Base-by-base conservation (phyloP, 768 basidiomycete species). In the Tylopilus cervinicoccineus region DNA sequence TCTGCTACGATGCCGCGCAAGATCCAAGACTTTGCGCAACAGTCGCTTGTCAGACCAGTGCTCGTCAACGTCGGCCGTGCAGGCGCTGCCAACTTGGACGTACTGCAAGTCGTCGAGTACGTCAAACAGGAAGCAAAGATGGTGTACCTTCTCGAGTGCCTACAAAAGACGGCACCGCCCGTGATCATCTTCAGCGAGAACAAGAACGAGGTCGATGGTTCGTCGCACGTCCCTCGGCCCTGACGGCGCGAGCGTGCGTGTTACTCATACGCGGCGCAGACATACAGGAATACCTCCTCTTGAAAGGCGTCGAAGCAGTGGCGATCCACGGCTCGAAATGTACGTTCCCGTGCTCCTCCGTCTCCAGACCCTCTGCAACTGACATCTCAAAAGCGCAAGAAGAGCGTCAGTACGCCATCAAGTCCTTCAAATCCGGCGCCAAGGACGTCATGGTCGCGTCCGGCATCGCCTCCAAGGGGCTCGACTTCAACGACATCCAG, bases 361-460 rank as follows among this genome's bases (percentile, higher is more conserved):
- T 26, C 13, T n/a, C 4, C 34, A 5, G 3, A 45, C 40, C 19
- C 22, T 10, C 45, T 40, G 12, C 2, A 14, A 48, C 26, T 43
- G 13, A 31, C 36, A 48, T 8, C n/a, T 4, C 8, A 13, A 38
- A 5, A 97, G 94, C 88, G 2, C 96, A 97, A 70, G 96, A 99
- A 72, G 96, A 98, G 69, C 89, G 96, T 6, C 95, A 98, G 68
- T 99, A 97, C 61, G 96, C 96, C 40, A 98, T 99, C 71, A 93
- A 89, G 64, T 87, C 96, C 0, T 99, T 99, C 76, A 98, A 98
- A 65, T 83, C 87, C 2, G 96, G 96, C 23, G 89, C 84, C 34
- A 99, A 99, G 64, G 96, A 99, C 67, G 95, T 98, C 40, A 98
- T 98, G 96, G 96, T 99, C 26, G 96, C 96, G 3, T 97, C 94